phyloP scores from a whole-genome alignment of 129 eudicot genomes.

The Flaveria bidentis region DNA sequence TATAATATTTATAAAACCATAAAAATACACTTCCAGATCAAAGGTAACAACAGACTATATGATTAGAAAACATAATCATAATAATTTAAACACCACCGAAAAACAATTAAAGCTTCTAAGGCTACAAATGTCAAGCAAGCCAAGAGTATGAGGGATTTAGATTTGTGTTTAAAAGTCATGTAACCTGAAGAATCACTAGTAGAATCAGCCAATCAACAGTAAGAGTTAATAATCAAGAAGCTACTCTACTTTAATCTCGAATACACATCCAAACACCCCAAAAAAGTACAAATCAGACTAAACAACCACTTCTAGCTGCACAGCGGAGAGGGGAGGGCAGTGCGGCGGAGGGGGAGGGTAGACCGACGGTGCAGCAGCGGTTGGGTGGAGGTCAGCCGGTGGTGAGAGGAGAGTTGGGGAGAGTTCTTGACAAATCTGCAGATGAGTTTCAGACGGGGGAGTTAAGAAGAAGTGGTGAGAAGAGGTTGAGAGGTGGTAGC shows the following conservation, averaged over 20 bases:
- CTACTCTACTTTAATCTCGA: background rate
- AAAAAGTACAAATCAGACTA: conserved; percentile 19
- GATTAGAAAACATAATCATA: background rate
- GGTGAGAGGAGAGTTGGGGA: no score
- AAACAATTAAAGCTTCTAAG: background rate
- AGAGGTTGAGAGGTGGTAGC: no score
- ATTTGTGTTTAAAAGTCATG: background rate
- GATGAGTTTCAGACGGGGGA: no score
- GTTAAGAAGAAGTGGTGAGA: no score
- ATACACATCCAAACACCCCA: conserved; percentile 19
- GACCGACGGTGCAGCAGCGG: no score
- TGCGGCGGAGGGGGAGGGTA: no score
- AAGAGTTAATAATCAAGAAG: background rate
- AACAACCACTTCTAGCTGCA: conserved; percentile 1
- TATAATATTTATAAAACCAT: no score
- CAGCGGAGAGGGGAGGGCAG: no score
- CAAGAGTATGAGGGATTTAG: background rate
- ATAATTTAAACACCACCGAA: background rate
- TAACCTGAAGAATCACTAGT: background rate
- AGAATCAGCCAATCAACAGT: background rate
- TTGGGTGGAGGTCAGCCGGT: no score
- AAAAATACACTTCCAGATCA: no score
- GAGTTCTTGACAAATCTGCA: no score
- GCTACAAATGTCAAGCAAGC: background rate
- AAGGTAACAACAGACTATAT: background rate